A percentile compares a stretch with the other conserved stretches of the same genome.
These are phyloP conservation scores for Cytospora leucostoma DNA, from an alignment of 2,329 filamentous ascomycete genomes.

Conservation along the genomic window DNA sequence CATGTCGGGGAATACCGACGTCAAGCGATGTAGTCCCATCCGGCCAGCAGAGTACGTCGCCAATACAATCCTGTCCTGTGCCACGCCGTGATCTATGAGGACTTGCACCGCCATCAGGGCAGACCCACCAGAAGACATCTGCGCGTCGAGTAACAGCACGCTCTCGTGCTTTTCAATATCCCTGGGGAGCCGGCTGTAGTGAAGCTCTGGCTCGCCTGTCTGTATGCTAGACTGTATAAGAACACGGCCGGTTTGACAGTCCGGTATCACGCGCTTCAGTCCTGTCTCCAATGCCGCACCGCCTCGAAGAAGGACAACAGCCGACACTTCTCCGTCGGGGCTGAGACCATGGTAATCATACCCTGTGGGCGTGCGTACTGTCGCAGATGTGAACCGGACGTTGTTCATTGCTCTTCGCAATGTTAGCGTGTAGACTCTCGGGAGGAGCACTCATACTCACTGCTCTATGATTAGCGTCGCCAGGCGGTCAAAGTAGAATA, in stretches of 20 bases:
- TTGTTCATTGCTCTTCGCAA: slow-evolving; percentile 68
- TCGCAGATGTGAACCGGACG: slow-evolving; percentile 64
- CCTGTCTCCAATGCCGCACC: slow-evolving; percentile 88
- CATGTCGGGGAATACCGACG: slow-evolving; percentile 85
- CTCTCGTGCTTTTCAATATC: slow-evolving; percentile 74
- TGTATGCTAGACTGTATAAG: slow-evolving; percentile 86
- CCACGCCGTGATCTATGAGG: slow-evolving; percentile 90
- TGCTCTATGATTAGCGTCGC: slow-evolving; percentile 82
- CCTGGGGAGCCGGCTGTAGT: slow-evolving; percentile 79
- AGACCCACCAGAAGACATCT: slow-evolving; percentile 89
- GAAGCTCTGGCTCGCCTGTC: slow-evolving; percentile 88
- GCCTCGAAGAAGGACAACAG: slow-evolving; percentile 84
- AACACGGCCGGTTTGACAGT: slow-evolving; percentile 84
- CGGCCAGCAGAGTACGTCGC: slow-evolving; percentile 90
- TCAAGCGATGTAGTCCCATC: slow-evolving; percentile 79
- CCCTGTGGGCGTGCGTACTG: slow-evolving; percentile 71
- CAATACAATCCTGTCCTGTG: slow-evolving; percentile 81
- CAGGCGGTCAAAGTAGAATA: slow-evolving; percentile 95
- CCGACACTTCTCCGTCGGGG: slow-evolving; percentile 73
- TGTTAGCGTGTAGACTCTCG: not conserved
- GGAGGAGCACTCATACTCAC: slow-evolving; percentile 42
- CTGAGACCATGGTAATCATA: slow-evolving; percentile 70
- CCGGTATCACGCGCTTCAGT: slow-evolving; percentile 85
- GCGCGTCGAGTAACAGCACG: slow-evolving; percentile 85
- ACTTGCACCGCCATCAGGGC: slow-evolving; percentile 93